Base-by-base conservation (phyloP, 805 yeast genomes). In the Metschnikowia lunata region DNA sequence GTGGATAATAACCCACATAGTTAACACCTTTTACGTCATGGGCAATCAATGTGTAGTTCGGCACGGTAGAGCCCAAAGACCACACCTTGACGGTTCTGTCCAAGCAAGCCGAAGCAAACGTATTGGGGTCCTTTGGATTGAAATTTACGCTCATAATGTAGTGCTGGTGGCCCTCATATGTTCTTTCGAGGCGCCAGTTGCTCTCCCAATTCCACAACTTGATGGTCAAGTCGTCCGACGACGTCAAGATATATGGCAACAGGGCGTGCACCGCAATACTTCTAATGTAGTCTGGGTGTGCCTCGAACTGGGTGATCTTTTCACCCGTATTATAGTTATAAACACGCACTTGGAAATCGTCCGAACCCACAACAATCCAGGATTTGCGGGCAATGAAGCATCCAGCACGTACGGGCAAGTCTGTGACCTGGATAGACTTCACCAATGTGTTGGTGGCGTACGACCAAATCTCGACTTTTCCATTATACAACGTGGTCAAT, bases 161-260 rank as follows among this genome's bases (percentile, higher is more conserved):
- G 67, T 93, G 97, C 63, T 82, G 88, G 66, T 93, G 99, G 47
- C 99, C 98, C 67, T 88, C 96, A 63, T 86, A 93, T 31, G 83
- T 80, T 64, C 88, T 97, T 63, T 88, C 93, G 54, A 85, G 69
- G 55, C 80, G 80, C 99, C 99, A 93, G 60, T 79, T 80, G 60
- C 82, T 80, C 45, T 93, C 99, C 99, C 99, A 93, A 66, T 93
- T 90, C 98, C 98, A 93, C 61, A 90, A 76, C 67, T 84, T 88
- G 61, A 93, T 80, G 34, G 95, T 79, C 74, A 86, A 80, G 64
- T 93, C 99, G 68, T 93, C 99, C 37, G 91, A 82, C 32, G 89
- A 87, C 3, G 97, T 85, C 57, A 93, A 74, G 40, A 93, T 76
- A 57, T 85, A 86, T 23, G 98, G 95, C 68, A 86, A 87, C 13